A percentile compares a stretch with the other conserved stretches of the same genome.
These are phyloP conservation scores for Calonectria hongkongensis DNA, from an alignment of 2,329 filamentous ascomycete species.

Conservation along the genomic window DNA sequence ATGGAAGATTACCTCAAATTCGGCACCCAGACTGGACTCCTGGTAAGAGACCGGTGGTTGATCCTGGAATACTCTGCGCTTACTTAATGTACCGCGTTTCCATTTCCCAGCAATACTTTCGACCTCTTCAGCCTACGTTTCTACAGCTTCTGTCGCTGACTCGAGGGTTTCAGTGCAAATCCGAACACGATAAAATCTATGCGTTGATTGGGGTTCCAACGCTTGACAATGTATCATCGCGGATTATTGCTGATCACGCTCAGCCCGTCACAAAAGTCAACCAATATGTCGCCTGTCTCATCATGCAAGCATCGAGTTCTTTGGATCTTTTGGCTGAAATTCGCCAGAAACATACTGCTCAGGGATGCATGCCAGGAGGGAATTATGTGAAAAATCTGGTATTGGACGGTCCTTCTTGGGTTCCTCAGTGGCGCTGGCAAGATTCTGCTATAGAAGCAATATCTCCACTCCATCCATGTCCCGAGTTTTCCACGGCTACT, in stretches of 20 bases:
- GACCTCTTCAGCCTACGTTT: constrained; percentile 1
- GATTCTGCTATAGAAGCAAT: not conserved
- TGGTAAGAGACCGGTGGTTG: constrained; percentile 15
- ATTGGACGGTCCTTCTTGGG: constrained; percentile 20
- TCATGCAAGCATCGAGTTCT: constrained; percentile 16
- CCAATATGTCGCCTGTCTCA: constrained; percentile 4
- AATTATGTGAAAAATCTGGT: not conserved
- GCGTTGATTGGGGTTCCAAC: constrained; percentile 4
- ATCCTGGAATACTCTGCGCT: constrained; percentile 16
- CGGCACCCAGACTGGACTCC: not conserved
- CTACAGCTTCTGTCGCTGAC: not conserved
- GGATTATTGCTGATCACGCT: constrained; percentile 9
- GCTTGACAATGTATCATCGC: not conserved
- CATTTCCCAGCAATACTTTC: constrained; percentile 15
- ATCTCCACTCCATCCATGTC: not conserved
- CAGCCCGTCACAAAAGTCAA: constrained; percentile 9
- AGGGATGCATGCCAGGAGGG: not conserved
- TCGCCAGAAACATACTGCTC: constrained; percentile 9
- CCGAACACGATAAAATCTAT: constrained; percentile 17
- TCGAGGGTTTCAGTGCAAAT: constrained; percentile 14
- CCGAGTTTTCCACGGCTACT: not conserved
- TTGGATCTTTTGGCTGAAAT: constrained; percentile 16
- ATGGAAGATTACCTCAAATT: constrained; percentile 4
- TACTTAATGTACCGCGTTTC: constrained; percentile 36
- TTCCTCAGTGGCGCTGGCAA: constrained; percentile 24